These are phyloP conservation scores for Chrysoporthe austroafricana DNA, from an alignment of 2,329 filamentous ascomycete species.

Conservation along the genomic window DNA sequence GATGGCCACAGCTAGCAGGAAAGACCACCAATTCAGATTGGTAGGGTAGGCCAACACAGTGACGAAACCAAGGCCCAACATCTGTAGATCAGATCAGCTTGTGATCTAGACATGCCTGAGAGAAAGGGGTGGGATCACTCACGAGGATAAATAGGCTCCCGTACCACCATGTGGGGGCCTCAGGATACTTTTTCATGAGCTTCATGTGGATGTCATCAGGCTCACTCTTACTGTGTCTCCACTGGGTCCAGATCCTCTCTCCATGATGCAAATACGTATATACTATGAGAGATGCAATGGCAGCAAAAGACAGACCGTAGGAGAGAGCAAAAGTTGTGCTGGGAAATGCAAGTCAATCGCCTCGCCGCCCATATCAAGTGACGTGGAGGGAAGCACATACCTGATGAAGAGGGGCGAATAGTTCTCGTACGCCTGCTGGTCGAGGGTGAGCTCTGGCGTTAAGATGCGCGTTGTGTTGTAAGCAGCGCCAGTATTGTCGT, in stretches of 20 bases:
- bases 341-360: neutral
- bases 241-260: conserved; percentile 67
- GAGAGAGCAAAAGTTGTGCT: conserved; percentile 72
- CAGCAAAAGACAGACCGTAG: conserved; percentile 74
- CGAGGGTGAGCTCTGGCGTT: conserved; percentile 62
- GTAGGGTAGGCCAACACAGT: conserved; percentile 66
- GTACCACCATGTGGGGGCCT: conserved; percentile 69
- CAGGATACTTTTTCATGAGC: conserved; percentile 64
- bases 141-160: conserved; percentile 59
- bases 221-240: conserved; percentile 60
- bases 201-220: conserved; percentile 68
- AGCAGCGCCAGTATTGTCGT: conserved; percentile 67
- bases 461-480: conserved; percentile 71
- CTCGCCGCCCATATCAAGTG: neutral
- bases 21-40: conserved; percentile 73
- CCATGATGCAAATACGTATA: conserved; percentile 71
- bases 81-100: conserved; percentile 40
- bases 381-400: conserved; percentile 41
- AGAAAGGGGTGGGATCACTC: conserved; percentile 33
- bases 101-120: neutral
- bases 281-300: conserved; percentile 70
- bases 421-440: conserved; percentile 64
- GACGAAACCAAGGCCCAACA: conserved; percentile 57
- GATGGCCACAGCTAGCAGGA: conserved; percentile 67
- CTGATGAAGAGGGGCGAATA: conserved; percentile 70